Percentiles rank a stretch among this genome's conserved stretches.
Conservation (phyloP, 2,329 filamentous ascomycete genomes). For the Cladosporium austrohemisphaericum region DNA sequence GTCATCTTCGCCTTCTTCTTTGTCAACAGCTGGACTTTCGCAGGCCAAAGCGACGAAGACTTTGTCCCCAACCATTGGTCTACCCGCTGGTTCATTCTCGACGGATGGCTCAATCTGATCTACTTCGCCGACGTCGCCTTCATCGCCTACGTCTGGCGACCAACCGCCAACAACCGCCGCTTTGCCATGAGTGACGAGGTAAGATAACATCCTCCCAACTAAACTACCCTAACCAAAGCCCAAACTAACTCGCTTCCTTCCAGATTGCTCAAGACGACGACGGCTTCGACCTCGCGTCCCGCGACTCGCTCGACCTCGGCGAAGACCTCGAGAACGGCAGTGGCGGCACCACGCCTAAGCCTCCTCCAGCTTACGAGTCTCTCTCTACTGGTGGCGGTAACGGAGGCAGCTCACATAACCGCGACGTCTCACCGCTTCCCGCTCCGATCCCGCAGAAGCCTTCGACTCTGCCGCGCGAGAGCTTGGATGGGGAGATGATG, state of each 20-base stretch:
- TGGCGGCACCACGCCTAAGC: conserved; percentile 27
- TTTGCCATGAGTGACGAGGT: conserved; percentile 99
- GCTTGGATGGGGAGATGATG: conserved; percentile 85
- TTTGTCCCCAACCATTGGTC: conserved; percentile 98
- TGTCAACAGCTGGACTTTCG: conserved; percentile 94
- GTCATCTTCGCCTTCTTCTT: conserved; percentile 99
- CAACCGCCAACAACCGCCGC: conserved; percentile 90
- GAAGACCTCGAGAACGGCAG: conserved; percentile 34
- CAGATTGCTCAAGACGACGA: conserved; percentile 95
- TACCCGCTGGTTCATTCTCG: conserved; percentile 92
- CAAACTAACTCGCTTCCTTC: conserved; percentile 29
- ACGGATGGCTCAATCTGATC: conserved; percentile 95
- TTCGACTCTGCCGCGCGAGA: conserved; percentile 52
- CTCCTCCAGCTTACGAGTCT: conserved; percentile 41
- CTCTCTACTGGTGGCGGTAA: conserved; percentile 24
- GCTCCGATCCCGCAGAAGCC: conserved; percentile 50
- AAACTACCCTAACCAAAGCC: not conserved
- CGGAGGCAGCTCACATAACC: conserved; percentile 20
- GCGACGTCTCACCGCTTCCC: conserved; percentile 49
- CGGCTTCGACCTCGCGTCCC: conserved; percentile 93
- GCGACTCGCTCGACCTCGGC: conserved; percentile 66
- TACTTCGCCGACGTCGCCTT: conserved; percentile 92
- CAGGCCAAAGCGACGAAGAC: conserved; percentile 75
- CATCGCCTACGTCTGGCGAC: conserved; percentile 92
- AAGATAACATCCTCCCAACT: conserved; percentile 25